Percentiles rank a stretch among this genome's conserved stretches.
Evolutionary conservation across 345 rosid genomes (phyloP).

Genomic region (Pseudoturritis turrita): DNA sequence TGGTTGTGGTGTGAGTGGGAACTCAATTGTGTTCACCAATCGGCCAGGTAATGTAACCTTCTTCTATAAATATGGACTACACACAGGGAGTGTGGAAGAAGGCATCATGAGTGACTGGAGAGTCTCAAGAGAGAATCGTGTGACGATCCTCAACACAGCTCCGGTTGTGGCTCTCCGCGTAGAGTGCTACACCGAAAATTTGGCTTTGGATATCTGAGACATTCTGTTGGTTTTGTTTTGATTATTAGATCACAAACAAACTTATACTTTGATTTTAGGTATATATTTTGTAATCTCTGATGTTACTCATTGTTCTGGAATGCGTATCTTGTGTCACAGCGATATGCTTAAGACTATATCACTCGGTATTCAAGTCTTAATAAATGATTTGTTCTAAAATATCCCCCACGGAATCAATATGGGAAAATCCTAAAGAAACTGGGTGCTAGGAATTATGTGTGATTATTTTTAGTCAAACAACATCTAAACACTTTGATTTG

Average conservation of each 20-base stretch:
- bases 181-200: background rate
- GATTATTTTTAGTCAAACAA: no score
- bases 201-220: background rate
- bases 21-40: background rate
- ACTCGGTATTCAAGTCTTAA: no score
- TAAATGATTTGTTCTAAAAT: no score
- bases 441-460: no score
- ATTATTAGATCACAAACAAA: background rate
- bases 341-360: no score
- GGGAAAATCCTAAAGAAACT: no score
- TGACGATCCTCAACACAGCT: background rate
- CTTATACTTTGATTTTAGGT: background rate
- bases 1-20: background rate
- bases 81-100: background rate
- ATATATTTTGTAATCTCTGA: background rate
- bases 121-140: background rate
- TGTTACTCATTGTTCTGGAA: no score
- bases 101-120: background rate
- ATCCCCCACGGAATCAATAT: no score
- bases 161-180: background rate
- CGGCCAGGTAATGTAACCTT: background rate
- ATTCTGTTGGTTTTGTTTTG: background rate
- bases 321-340: no score
- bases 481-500: no score
- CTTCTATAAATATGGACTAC: background rate